Base-by-base conservation (phyloP, 345 rosid species). In the Lepidium didymum region DNA sequence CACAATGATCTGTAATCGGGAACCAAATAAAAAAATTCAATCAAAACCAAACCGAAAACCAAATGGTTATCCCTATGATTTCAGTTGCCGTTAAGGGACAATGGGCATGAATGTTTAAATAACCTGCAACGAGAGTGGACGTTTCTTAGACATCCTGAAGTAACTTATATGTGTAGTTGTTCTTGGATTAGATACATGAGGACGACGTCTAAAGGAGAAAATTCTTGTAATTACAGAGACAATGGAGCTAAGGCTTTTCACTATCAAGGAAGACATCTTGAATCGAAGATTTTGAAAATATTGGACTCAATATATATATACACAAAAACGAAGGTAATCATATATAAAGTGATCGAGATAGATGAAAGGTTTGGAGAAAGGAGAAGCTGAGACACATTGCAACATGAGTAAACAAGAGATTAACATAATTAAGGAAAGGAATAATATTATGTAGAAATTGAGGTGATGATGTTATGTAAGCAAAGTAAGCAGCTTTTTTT, bases 111-210 rank as follows among this genome's bases (percentile, higher is more conserved):
- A 62, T 12, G 27, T 10, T 16, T 14, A 44, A 25, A 31, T 10
- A 81, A 89, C 98, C 98, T 89, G 96, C 82, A 92, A 81, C 69
- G 96, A 89, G 79, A 92, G 90, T 62, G 88, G 96, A 51, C 81
- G 89, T 21, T 76, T 79, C 89, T 74, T 86, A 15, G 87, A 83
- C 93, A 85, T 92, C 83, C 75, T 79, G 78, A 62, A 38, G 71
- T 64, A 57, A 70, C 50, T 74, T 38, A 74, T 74, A 67, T 74
- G 73, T 34, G 73, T 67, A n/a, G 63, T 74, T 18, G 62, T 10
- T 43, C 36, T 59, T 49, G 64, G 33, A 8, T 25, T 49, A 50
- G 62, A 18, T 35, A 15, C 7, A 43, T 1, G 67, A 58, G 37
- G 58, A 13, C 53, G 21, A 19, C 46, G 59, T 33, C 70, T 67